phyloP scores from a whole-genome alignment of 2,329 filamentous ascomycete genomes.

The Paecilomyces niveus region DNA sequence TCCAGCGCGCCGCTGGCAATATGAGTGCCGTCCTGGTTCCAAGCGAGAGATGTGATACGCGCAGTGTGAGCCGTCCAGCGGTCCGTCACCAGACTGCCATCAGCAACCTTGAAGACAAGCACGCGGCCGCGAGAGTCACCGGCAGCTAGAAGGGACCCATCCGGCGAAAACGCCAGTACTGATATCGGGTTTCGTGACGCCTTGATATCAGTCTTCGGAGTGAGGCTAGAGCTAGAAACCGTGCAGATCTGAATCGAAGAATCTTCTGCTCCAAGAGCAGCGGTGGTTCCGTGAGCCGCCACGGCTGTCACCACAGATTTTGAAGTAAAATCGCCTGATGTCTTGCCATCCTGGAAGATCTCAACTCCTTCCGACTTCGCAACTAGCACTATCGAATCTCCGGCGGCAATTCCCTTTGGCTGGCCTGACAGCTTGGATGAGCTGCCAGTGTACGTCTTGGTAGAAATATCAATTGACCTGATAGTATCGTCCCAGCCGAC shows the following conservation, averaged over 20 bases:
- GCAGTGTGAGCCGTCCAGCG: conserved; percentile 67
- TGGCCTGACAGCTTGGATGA: conserved; percentile 65
- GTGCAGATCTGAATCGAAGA: conserved; percentile 71
- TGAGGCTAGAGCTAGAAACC: conserved; percentile 49
- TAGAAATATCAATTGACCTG: conserved; percentile 66
- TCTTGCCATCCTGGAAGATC: conserved; percentile 51
- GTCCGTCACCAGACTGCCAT: conserved; percentile 71
- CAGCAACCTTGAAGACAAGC: conserved; percentile 63
- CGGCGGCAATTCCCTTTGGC: conserved; percentile 64
- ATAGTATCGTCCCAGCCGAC: conserved; percentile 93
- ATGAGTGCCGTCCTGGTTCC: conserved; percentile 71
- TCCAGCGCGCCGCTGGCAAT: conserved; percentile 81
- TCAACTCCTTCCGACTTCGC: conserved; percentile 54
- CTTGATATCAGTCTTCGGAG: conserved; percentile 51
- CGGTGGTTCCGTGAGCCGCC: conserved; percentile 57
- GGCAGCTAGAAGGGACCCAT: conserved; percentile 70
- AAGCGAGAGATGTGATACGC: conserved; percentile 61
- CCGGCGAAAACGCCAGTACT: conserved; percentile 71
- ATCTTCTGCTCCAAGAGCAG: conserved; percentile 71
- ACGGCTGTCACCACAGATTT: conserved; percentile 63
- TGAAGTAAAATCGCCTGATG: conserved; percentile 55
- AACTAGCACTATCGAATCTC: conserved; percentile 49
- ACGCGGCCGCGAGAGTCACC: conserved; percentile 85
- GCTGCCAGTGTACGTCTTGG: conserved; percentile 67
- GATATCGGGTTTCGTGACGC: conserved; percentile 68